These are phyloP conservation scores for Elsinoe australis DNA, from an alignment of 2,329 filamentous ascomycete species.

Conservation along the genomic window DNA sequence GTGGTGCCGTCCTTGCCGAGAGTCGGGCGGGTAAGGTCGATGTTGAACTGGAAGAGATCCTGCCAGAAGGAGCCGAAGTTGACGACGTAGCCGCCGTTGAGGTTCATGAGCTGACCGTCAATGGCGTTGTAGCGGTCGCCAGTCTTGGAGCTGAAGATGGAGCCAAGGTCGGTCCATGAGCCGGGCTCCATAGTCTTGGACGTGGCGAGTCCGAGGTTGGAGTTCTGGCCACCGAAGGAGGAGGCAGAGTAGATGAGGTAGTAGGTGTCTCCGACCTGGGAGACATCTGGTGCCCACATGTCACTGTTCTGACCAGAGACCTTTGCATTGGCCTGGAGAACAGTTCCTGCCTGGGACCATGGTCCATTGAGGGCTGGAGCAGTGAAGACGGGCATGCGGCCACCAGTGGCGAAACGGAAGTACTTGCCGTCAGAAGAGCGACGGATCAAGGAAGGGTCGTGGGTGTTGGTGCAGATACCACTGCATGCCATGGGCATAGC, in stretches of 20 bases:
- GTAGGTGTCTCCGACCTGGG: constrained; percentile 50
- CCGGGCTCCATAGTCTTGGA: constrained; percentile 45
- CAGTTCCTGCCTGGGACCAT: constrained; percentile 44
- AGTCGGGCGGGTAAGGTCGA: constrained; percentile 32
- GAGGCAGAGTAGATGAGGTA: constrained; percentile 62
- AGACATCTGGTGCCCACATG: constrained; percentile 57
- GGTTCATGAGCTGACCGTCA: constrained; percentile 41
- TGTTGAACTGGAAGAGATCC: constrained; percentile 53
- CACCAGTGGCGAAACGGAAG: constrained; percentile 48
- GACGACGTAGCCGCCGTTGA: constrained; percentile 42
- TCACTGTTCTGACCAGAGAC: constrained; percentile 38
- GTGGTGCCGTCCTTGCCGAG: constrained; percentile 30
- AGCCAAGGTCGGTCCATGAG: constrained; percentile 54
- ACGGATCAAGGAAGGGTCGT: constrained; percentile 45
- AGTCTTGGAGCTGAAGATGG: constrained; percentile 40
- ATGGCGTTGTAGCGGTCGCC: constrained; percentile 45
- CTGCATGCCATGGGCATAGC: constrained; percentile 36
- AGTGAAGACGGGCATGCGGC: constrained; percentile 44
- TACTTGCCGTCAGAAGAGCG: constrained; percentile 43
- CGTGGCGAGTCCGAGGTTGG: constrained; percentile 54
- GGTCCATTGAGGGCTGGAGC: constrained; percentile 42
- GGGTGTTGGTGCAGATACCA: constrained; percentile 38
- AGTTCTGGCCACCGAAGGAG: constrained; percentile 53
- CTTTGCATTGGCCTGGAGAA: constrained; percentile 40
- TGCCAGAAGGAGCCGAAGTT: constrained; percentile 64